Base-by-base conservation (phyloP, 1,139 yeast genomes). In the Zygoascus sp. region DNA sequence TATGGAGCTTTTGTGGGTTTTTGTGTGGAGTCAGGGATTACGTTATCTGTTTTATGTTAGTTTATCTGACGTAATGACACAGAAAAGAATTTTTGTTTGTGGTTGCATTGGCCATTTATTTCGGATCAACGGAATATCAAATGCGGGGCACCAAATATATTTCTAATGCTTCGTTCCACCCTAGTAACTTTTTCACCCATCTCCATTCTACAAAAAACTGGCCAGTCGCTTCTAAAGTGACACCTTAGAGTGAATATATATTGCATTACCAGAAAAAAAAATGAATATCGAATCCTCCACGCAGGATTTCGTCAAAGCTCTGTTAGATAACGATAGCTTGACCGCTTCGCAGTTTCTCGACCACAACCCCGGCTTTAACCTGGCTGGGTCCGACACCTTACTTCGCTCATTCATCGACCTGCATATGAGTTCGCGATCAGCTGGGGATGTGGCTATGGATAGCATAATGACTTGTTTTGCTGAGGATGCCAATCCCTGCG, bases 381-480 rank as follows among this genome's bases (percentile, higher is more conserved):
- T 30, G 8, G 3, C 34, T 30, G 34, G 17, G 20, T 16, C 15
- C 3, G 27, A 23, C 5, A 11, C 15, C 32, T 32, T 38, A 25
- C 22, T 40, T 13, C 37, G 36, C 9, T 17, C 25, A 13, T 40
- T 30, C 22, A 19, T 21, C 7, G 17, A 23, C 9, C 21, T 39
- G 39, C 34, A 28, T 15, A 37, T 42, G 40, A 11, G 30, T 17
- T 40, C 44, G 6, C 36, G 32, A n/a, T 32, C 19, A 10, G 48
- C 40, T 10, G 32, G 36, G 8, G 25, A 36, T 8, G 28, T 23
- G 22, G 41, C 45, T 11, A 42, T 35, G 32, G 40, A 35, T 5
- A 23, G 40, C 16, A 38, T 35, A 21, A 1, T 15, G 2, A 40
- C 16, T 22, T 8, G 13, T 6, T 35, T 20, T n/a, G 35, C 20